Evolutionary conservation across 2,329 filamentous ascomycete species (phyloP).

Genomic region (Talaromyces verruculosus): DNA sequence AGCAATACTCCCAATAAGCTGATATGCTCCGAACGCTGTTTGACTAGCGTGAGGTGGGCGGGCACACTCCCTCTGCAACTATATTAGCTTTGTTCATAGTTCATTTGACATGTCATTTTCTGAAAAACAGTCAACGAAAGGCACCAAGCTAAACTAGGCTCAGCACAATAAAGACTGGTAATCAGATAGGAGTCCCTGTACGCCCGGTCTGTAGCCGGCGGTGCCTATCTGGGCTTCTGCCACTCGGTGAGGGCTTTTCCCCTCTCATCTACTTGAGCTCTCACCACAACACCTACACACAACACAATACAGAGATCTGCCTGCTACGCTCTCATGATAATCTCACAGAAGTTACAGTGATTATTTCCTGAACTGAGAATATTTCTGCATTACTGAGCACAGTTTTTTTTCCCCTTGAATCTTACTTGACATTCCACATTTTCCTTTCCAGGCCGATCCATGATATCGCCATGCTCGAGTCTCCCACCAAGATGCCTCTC

Average conservation of each 20-base stretch:
- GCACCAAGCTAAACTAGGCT: not conserved
- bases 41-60: not conserved
- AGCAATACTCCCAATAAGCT: not conserved
- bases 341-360: not conserved
- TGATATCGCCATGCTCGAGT: not conserved
- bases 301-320: too few relatives aligned
- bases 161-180: not conserved
- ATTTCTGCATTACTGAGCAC: not conserved
- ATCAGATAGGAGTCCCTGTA: too few relatives aligned
- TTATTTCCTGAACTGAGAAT: not conserved
- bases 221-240: too few relatives aligned
- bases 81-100: not conserved
- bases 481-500: not conserved
- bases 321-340: not conserved
- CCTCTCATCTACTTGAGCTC: too few relatives aligned
- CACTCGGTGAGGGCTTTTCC: too few relatives aligned
- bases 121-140: not conserved
- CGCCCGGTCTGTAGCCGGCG: too few relatives aligned
- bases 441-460: not conserved
- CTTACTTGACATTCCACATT: too few relatives aligned
- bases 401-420: not conserved
- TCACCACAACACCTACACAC: too few relatives aligned
- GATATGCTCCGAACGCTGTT: not conserved
- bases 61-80: not conserved
- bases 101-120: not conserved